These are phyloP conservation scores for Aspergillus carbonarius DNA, from an alignment of 2,329 filamentous ascomycete species.

Conservation along the genomic window DNA sequence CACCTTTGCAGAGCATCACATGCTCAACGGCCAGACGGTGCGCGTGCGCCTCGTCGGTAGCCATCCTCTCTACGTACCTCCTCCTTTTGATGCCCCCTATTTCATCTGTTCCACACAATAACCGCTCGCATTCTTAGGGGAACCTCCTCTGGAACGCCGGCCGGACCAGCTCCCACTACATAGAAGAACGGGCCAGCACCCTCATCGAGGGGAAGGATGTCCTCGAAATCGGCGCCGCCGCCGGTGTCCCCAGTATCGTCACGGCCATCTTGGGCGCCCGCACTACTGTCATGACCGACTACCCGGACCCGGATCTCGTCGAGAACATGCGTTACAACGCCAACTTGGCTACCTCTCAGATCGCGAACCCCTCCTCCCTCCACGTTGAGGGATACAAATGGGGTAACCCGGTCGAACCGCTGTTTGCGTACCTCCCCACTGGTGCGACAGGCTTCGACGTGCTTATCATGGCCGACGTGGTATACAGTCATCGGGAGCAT, in stretches of 20 bases:
- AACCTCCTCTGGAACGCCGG: constrained; percentile 91
- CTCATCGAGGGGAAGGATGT: constrained; percentile 69
- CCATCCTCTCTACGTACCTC: constrained; percentile 75
- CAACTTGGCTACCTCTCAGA: constrained; percentile 50
- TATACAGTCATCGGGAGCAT: constrained; percentile 91
- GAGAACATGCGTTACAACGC: constrained; percentile 78
- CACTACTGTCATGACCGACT: constrained; percentile 77
- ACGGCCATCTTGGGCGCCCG: constrained; percentile 70
- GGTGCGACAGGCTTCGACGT: constrained; percentile 64
- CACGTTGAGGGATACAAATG: constrained; percentile 75
- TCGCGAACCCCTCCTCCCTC: constrained; percentile 45
- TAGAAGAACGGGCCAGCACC: constrained; percentile 64
- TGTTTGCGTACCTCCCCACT: constrained; percentile 60
- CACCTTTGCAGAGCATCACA: constrained; percentile 69
- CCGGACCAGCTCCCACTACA: constrained; percentile 72
- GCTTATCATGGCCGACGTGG: constrained; percentile 79
- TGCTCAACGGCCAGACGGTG: constrained; percentile 65
- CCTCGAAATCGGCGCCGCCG: constrained; percentile 85
- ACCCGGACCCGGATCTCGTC: constrained; percentile 80
- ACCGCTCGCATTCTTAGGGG: constrained; percentile 50
- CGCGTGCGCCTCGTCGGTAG: constrained; percentile 78
- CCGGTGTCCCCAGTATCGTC: constrained; percentile 78
- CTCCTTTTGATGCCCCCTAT: neutral
- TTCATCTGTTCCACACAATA: neutral
- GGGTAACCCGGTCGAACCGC: constrained; percentile 63